Base-by-base conservation (phyloP, 306 rosid genomes). In the Lathyrus tuberosus region DNA sequence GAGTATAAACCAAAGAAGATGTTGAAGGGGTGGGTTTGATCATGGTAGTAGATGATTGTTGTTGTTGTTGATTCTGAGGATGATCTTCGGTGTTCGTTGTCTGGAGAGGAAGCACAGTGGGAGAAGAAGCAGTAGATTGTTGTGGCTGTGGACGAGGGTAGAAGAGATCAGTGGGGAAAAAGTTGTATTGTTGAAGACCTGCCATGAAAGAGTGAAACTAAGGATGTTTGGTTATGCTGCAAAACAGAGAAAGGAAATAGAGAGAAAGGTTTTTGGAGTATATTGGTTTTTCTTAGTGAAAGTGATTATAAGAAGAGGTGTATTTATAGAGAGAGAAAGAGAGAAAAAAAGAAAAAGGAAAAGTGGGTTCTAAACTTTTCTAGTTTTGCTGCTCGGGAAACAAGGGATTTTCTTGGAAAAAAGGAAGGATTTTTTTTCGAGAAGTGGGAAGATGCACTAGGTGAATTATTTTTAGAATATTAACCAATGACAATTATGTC, bases 181-280 rank as follows among this genome's bases (percentile, higher is more conserved):
- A 88, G 60, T 85, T 88, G 84, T 88, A 85, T 53, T 88, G 90
- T 70, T 88, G 90, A 77, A 88, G 93, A 4, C 93, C 93, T 62
- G 90, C 93, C 93, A 88, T 85, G 33, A 18, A 57, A 61, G 22
- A 35, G 40, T 49, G 10, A 8, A 16, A 20, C 7, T 18, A 53
- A 20, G 1, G 3, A 49, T 17, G 12, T 42, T 42, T 18, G 22
- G 30, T 22, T 53, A n/a, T 53, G 58, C 20, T 49, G 26, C 26
- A 49, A 17, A 49, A 8, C 5, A 6, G 57, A 52, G 51, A 46
- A 24, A 24, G 2, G 6, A 14, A 46, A 5, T 1, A 2, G 47
- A 11, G 15, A 28, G 15, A 53, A 6, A 26, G 1, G 38, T 28
- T 28, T 26, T 24, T 0, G n/a, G 22, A 7, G n/a, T 53, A 2